Evolutionary conservation across 768 basidiomycete species (phyloP).

Genomic region (Rhizopogon salebrosus): DNA sequence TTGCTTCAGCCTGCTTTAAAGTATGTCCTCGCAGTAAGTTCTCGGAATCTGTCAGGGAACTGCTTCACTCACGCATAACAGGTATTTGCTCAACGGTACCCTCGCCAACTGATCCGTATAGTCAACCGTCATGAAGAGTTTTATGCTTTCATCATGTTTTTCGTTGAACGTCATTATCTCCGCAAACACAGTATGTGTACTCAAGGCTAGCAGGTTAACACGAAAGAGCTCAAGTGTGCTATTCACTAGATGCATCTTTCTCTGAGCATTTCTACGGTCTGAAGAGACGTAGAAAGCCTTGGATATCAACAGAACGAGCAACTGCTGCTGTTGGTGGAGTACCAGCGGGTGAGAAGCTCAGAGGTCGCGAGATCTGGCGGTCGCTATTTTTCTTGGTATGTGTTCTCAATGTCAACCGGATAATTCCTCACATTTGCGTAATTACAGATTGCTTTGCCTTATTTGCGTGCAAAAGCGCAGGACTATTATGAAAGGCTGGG

Average conservation of each 20-base stretch:
- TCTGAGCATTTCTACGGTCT: conserved; percentile 95
- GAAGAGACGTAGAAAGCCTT: conserved; percentile 69
- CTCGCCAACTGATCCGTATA: conserved; percentile 84
- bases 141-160: conserved; percentile 82
- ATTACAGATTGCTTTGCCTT: conserved; percentile 74
- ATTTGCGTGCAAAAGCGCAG: conserved; percentile 81
- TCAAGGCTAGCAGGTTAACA: neutral
- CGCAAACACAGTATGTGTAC: conserved; percentile 71
- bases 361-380: conserved; percentile 61
- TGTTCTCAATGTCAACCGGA: neutral
- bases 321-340: conserved; percentile 62
- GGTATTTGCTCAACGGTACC: conserved; percentile 94
- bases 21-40: conserved; percentile 83
- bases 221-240: neutral
- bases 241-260: conserved; percentile 75
- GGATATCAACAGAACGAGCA: conserved; percentile 65
- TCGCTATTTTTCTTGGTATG: conserved; percentile 80
- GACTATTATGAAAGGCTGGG: conserved; percentile 90
- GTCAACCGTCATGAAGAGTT: conserved; percentile 97
- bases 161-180: conserved; percentile 90
- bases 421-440: neutral
- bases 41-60: neutral
- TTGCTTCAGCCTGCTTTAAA: conserved; percentile 91
- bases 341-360: conserved; percentile 60
- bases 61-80: conserved; percentile 23